A percentile compares a stretch with the other conserved stretches of the same genome.
These are phyloP conservation scores for Coccomyxa sp. DNA, from an alignment of 139 green algal genomes.

Conservation along the genomic window DNA sequence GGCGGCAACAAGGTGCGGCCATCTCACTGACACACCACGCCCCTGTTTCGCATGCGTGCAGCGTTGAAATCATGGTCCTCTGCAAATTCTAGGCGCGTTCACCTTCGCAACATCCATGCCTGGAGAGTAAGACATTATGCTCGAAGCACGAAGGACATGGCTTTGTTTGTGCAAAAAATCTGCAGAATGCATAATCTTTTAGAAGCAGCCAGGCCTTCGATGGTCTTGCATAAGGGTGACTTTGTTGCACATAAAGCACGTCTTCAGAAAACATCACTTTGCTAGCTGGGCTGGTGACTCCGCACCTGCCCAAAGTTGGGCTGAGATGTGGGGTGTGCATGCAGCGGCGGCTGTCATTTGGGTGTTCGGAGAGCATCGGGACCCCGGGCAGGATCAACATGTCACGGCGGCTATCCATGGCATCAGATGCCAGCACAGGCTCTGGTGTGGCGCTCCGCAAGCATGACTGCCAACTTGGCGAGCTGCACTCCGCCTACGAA, in stretches of 20 bases:
- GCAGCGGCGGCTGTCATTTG: slow-evolving; percentile 7
- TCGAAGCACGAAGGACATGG: not conserved
- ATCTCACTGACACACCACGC: not conserved
- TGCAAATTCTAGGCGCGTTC: not conserved
- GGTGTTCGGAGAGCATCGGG: not conserved
- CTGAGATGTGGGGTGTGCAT: slow-evolving; percentile 3
- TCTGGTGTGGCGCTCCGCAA: slow-evolving; percentile 1
- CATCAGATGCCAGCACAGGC: not conserved
- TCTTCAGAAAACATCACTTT: not conserved
- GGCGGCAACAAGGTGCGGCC: not conserved
- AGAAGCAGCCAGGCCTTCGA: not conserved
- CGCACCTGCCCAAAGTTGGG: not conserved
- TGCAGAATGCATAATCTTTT: not conserved
- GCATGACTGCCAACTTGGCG: slow-evolving; percentile 13
- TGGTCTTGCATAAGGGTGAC: not conserved
- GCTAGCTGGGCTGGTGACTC: not conserved
- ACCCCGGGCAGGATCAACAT: slow-evolving; percentile 3
- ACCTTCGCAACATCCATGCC: no score
- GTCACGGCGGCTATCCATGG: slow-evolving; percentile 3
- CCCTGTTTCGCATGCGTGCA: not conserved
- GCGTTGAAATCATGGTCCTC: not conserved
- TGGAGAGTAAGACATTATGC: no score
- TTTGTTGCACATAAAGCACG: not conserved
- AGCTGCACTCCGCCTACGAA: slow-evolving; percentile 15
- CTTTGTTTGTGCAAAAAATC: not conserved